phyloP scores from a whole-genome alignment of 2,329 filamentous ascomycete species.

The Ophiostoma sp. region DNA sequence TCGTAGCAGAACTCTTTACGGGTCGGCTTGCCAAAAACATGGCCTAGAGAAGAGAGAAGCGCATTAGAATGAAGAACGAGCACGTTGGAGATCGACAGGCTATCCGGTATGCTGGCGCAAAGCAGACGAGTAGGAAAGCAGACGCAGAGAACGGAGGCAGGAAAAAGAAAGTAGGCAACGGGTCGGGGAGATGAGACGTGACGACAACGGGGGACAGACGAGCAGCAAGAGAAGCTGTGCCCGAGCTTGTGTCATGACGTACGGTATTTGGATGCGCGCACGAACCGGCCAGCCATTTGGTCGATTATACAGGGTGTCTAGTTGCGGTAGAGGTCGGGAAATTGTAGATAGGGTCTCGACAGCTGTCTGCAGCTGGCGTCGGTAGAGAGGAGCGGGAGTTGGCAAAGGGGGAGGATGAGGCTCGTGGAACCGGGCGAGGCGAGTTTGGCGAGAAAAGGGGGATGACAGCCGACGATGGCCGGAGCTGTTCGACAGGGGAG shows the following conservation, averaged over 20 bases:
- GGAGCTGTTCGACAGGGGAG: neutral
- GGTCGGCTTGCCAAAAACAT: constrained; percentile 94
- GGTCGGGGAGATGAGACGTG: neutral
- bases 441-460: neutral
- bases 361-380: constrained; percentile 7
- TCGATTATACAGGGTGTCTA: constrained; percentile 1
- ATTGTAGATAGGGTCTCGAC: neutral
- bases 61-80: constrained; percentile 4
- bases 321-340: no score
- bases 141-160: neutral
- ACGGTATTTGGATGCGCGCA: constrained; percentile 65
- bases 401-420: neutral
- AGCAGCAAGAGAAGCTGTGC: constrained; percentile 17
- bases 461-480: neutral
- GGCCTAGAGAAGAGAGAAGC: constrained; percentile 53
- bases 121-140: neutral
- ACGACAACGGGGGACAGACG: neutral
- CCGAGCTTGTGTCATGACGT: constrained; percentile 31
- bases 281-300: constrained; percentile 58
- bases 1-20: constrained; percentile 99
- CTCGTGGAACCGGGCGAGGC: neutral
- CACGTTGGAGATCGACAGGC: constrained; percentile 10
- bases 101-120: neutral
- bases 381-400: neutral
- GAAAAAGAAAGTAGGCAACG: neutral